Percentiles rank a stretch among this genome's conserved stretches.
phyloP scores from a whole-genome alignment of 148 eudicot species.

The Chenopodium quinoa region DNA sequence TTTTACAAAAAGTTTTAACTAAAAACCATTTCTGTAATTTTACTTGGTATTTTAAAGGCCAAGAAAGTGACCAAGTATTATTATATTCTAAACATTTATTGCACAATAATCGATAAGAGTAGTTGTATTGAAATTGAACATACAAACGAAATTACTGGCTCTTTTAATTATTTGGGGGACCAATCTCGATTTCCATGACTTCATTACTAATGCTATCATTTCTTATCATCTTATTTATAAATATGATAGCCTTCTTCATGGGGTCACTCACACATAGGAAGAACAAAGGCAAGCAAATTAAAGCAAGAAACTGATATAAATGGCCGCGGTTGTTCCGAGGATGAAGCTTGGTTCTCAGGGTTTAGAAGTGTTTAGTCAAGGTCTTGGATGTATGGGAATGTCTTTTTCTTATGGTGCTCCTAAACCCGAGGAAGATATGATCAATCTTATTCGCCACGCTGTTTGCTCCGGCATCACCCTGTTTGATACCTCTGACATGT shows the following conservation, averaged over 20 bases:
- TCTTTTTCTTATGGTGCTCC: constrained; percentile 24
- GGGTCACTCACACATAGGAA: background rate
- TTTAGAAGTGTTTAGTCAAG: constrained; percentile 25
- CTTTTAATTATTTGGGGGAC: background rate
- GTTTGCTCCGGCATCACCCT: constrained; percentile 31
- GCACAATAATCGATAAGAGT: too few relatives aligned
- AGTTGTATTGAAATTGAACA: too few relatives aligned
- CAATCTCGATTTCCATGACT: background rate
- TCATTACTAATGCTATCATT: background rate
- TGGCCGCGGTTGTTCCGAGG: background rate
- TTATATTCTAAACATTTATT: too few relatives aligned
- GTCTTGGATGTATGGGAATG: constrained; percentile 36
- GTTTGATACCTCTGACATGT: constrained; percentile 35
- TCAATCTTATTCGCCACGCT: constrained; percentile 29
- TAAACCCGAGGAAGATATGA: constrained; percentile 31
- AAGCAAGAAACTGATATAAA: background rate
- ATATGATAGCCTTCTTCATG: background rate
- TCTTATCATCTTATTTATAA: too few relatives aligned
- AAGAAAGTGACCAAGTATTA: too few relatives aligned
- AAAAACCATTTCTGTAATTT: too few relatives aligned
- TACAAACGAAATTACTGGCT: too few relatives aligned
- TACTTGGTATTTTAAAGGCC: too few relatives aligned
- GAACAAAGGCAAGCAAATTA: background rate
- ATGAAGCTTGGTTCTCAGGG: background rate
- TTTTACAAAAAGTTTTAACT: too few relatives aligned